phyloP scores from a whole-genome alignment of 2,329 filamentous ascomycete genomes.

The Diaporthe citri region DNA sequence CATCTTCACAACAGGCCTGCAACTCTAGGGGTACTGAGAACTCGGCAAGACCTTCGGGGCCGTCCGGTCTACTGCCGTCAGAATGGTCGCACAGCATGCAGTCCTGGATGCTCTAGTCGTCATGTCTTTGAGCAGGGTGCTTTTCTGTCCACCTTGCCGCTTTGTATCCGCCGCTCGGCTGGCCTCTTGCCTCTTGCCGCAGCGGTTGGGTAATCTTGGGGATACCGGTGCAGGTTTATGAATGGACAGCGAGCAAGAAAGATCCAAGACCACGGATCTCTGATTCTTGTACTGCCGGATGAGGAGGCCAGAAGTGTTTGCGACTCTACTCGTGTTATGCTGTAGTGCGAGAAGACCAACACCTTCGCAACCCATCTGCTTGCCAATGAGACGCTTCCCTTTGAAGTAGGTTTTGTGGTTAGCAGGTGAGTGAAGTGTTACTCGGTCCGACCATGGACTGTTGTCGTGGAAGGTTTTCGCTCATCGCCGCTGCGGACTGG shows the following conservation, averaged over 20 bases:
- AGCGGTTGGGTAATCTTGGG: neutral
- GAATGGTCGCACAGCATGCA: constrained; percentile 20
- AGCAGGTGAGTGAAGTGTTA: neutral
- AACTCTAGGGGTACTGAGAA: neutral
- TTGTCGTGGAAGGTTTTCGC: neutral
- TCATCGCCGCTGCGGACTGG: neutral
- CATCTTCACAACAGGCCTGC: neutral
- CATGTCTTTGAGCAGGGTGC: neutral
- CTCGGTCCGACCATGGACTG: neutral
- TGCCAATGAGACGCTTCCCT: no score
- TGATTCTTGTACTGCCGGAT: neutral
- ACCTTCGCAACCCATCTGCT: neutral
- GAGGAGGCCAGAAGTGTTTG: neutral
- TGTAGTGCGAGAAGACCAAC: neutral
- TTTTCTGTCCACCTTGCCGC: neutral
- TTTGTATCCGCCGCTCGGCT: neutral
- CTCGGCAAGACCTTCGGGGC: neutral
- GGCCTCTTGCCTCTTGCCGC: neutral
- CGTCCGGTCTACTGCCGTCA: neutral
- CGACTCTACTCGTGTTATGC: neutral
- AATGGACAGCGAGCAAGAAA: no score
- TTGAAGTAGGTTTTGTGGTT: neutral
- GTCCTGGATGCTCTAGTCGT: neutral
- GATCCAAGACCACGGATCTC: neutral
- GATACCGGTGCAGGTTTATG: neutral